Percentiles rank a stretch among this genome's conserved stretches.
Conservation (phyloP, 169 alveolate genomes). For the Eimeria falciformis region DNA sequence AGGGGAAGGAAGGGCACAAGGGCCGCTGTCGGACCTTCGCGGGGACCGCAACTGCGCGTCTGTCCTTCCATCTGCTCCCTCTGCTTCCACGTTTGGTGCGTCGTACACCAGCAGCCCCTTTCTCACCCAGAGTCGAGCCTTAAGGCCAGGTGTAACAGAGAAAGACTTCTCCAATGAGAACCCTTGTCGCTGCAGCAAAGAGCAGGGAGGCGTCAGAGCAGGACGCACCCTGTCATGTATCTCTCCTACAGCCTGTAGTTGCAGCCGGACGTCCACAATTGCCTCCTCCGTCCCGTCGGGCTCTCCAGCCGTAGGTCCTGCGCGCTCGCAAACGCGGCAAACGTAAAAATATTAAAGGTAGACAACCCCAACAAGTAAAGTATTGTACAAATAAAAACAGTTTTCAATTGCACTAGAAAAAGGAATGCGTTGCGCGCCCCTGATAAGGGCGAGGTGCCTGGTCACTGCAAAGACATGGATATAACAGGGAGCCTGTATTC, state of each 20-base stretch:
- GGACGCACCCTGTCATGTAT: not conserved
- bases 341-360: not conserved
- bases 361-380: not conserved
- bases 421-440: too few species aligned
- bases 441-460: too few species aligned
- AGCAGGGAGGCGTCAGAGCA: not conserved
- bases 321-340: not conserved
- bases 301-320: slow-evolving; percentile 66
- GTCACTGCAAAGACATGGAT: too few species aligned
- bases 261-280: slow-evolving; percentile 56
- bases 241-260: slow-evolving; percentile 19
- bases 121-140: slow-evolving; percentile 14
- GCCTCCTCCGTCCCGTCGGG: slow-evolving; percentile 60
- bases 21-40: not conserved
- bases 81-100: slow-evolving; percentile 18
- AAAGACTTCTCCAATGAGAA: slow-evolving; percentile 13
- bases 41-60: not conserved
- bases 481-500: too few species aligned
- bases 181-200: not conserved
- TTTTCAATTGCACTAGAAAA: too few species aligned
- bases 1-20: not conserved
- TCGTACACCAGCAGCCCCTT: slow-evolving; percentile 45
- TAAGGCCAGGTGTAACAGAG: not conserved
- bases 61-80: not conserved
- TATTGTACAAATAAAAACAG: too few species aligned